Evolutionary conservation across 768 basidiomycete species (phyloP).

Genomic region (Termitomyces bulborhizus): DNA sequence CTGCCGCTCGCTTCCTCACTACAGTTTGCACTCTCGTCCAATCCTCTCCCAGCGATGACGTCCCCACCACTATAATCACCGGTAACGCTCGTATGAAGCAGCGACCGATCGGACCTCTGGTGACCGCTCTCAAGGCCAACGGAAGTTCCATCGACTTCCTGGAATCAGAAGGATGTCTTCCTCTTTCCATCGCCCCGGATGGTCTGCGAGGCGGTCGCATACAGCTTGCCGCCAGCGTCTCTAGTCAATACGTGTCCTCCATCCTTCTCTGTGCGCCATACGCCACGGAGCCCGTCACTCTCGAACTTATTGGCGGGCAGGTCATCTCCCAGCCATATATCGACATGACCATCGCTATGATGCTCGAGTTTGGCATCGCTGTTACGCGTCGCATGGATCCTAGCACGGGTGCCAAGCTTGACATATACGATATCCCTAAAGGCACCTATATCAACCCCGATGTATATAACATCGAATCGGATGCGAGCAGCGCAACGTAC

Average conservation of each 20-base stretch:
- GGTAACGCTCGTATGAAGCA: slow-evolving; percentile 99
- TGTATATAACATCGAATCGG: slow-evolving; percentile 87
- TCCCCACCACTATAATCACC: slow-evolving; percentile 73
- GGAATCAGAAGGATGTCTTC: slow-evolving; percentile 80
- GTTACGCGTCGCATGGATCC: slow-evolving; percentile 64
- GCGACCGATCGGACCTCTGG: slow-evolving; percentile 92
- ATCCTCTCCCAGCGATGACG: slow-evolving; percentile 26
- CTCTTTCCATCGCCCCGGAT: slow-evolving; percentile 76
- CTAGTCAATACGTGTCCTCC: slow-evolving; percentile 97
- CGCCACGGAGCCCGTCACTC: slow-evolving; percentile 71
- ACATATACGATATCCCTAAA: slow-evolving; percentile 86
- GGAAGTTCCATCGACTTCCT: slow-evolving; percentile 74
- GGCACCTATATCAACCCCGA: slow-evolving; percentile 72
- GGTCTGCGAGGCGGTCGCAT: slow-evolving; percentile 82
- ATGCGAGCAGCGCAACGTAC: slow-evolving; percentile 94
- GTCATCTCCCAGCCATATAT: slow-evolving; percentile 99
- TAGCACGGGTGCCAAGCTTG: slow-evolving; percentile 52
- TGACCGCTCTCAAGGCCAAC: slow-evolving; percentile 81
- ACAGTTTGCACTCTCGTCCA: slow-evolving; percentile 91
- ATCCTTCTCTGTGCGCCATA: slow-evolving; percentile 97
- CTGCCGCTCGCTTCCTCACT: slow-evolving; percentile 95
- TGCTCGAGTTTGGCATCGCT: slow-evolving; percentile 83
- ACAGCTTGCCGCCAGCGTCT: slow-evolving; percentile 88
- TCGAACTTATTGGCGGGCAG: slow-evolving; percentile 88
- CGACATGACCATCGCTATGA: slow-evolving; percentile 99